These are phyloP conservation scores for Populus hybrid DNA, from an alignment of 441 rosid species.

Conservation along the genomic window DNA sequence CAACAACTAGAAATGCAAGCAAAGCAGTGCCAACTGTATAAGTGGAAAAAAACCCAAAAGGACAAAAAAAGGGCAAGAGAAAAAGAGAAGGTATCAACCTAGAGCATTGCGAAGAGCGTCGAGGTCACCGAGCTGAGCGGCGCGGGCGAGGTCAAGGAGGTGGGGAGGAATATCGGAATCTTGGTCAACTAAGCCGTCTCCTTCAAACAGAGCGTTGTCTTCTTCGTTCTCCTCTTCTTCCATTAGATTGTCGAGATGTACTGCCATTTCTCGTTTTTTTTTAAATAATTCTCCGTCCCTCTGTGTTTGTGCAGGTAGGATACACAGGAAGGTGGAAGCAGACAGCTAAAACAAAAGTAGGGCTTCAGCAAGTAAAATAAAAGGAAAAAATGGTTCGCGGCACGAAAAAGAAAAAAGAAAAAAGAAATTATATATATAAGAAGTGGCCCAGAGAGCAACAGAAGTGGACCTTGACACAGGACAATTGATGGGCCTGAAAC, in stretches of 20 bases:
- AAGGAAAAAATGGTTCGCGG: no score
- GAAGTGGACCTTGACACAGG: background rate
- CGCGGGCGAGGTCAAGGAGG: slow-evolving; percentile 66
- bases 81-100: slow-evolving; percentile 34
- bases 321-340: background rate
- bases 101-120: slow-evolving; percentile 61
- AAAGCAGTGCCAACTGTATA: background rate
- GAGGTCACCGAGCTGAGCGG: slow-evolving; percentile 62
- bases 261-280: slow-evolving; percentile 54
- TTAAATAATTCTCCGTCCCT: background rate
- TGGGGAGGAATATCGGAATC: slow-evolving; percentile 61
- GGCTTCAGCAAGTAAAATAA: background rate
- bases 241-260: slow-evolving; percentile 64
- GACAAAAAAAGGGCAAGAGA: background rate
- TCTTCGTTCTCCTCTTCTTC: slow-evolving; percentile 76
- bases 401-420: no score
- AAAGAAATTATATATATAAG: background rate
- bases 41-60: background rate
- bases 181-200: slow-evolving; percentile 40
- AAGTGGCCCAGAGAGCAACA: background rate
- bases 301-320: background rate
- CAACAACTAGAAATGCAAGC: background rate
- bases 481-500: background rate
- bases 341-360: background rate
- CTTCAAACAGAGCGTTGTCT: slow-evolving; percentile 59